phyloP scores from a whole-genome alignment of 352 stramenopile genomes.

The Phytophthora multivora region DNA sequence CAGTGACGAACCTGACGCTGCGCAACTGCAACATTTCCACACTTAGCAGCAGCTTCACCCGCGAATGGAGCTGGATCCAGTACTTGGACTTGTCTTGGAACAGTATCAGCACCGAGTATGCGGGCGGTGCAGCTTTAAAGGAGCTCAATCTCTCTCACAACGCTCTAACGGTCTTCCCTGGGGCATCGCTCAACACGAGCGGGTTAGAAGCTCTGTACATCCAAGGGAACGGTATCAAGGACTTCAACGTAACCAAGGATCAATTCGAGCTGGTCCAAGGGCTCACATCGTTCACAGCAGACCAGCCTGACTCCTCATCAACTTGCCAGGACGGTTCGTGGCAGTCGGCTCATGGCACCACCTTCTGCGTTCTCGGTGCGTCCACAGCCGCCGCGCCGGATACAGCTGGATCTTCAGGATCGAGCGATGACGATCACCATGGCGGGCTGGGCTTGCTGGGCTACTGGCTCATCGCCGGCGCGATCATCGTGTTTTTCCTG shows the following conservation, averaged over 20 bases:
- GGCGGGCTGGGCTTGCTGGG: constrained; percentile 18
- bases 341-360: constrained; percentile 36
- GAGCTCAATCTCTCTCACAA: constrained; percentile 51
- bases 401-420: constrained; percentile 21
- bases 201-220: constrained; percentile 39
- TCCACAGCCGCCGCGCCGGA: constrained; percentile 29
- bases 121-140: constrained; percentile 24
- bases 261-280: constrained; percentile 36
- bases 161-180: constrained; percentile 34
- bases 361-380: constrained; percentile 45
- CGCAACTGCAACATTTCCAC: constrained; percentile 54
- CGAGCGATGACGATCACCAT: constrained; percentile 9
- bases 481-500: constrained; percentile 39
- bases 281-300: constrained; percentile 36
- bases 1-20: constrained; percentile 44
- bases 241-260: constrained; percentile 43
- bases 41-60: constrained; percentile 37
- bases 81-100: constrained; percentile 50
- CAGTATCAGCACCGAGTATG: constrained; percentile 33
- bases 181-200: constrained; percentile 28
- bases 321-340: constrained; percentile 35
- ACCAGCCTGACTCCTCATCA: constrained; percentile 22
- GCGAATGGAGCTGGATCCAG: constrained; percentile 28
- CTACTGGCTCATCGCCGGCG: constrained; percentile 43
- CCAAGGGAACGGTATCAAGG: constrained; percentile 35